These are phyloP conservation scores for Pythium aquatile DNA, from an alignment of 352 stramenopile species.

Conservation along the genomic window DNA sequence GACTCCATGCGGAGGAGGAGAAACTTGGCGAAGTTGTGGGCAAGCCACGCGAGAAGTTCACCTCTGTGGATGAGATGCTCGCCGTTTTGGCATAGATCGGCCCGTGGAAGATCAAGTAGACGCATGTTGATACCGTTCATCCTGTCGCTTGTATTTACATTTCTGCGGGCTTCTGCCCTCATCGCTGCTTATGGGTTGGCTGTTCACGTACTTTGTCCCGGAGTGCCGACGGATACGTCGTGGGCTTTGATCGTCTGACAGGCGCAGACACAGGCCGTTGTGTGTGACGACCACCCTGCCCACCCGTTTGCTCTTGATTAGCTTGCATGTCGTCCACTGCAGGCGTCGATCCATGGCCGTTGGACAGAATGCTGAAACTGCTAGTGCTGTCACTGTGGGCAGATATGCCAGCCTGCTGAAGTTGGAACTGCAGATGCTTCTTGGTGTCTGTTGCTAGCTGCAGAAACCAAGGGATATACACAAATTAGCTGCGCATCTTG, in stretches of 20 bases:
- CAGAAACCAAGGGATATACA: background rate
- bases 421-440: constrained; percentile 30
- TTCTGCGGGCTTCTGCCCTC: background rate
- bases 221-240: constrained; percentile 52
- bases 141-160: background rate
- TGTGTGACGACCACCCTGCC: constrained; percentile 7
- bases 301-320: constrained; percentile 5
- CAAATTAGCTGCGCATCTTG: background rate
- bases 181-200: constrained; percentile 12
- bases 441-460: constrained; percentile 50
- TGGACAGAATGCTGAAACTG: background rate
- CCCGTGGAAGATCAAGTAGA: background rate
- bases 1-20: constrained; percentile 60
- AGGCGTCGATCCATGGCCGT: background rate
- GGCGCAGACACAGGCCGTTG: constrained; percentile 65
- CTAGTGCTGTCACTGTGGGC: background rate
- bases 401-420: constrained; percentile 15
- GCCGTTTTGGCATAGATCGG: constrained; percentile 22
- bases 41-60: constrained; percentile 84
- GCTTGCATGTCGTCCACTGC: background rate
- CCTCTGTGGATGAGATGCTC: constrained; percentile 77
- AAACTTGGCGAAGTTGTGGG: constrained; percentile 49
- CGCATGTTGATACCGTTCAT: background rate
- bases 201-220: constrained; percentile 35
- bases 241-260: constrained; percentile 50